A percentile compares a stretch with the other conserved stretches of the same genome.
These are phyloP conservation scores for Neurospora tetraspora DNA, from an alignment of 495 filamentous ascomycete species.

Conservation along the genomic window DNA sequence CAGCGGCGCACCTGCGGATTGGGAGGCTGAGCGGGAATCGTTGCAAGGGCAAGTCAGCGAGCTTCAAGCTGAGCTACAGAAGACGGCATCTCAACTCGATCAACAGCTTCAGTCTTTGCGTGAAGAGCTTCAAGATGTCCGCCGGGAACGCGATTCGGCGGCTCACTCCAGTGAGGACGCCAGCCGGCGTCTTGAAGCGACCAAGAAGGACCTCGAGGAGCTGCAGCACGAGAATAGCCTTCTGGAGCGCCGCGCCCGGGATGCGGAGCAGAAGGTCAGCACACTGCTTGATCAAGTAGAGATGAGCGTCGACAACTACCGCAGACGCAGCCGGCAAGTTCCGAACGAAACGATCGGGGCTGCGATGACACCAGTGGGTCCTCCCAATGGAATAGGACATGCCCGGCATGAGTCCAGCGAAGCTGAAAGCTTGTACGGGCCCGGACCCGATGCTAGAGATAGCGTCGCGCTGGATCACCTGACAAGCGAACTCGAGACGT, in stretches of 20 bases:
- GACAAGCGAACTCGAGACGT: slow-evolving; percentile 79
- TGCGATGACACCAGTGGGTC: background rate
- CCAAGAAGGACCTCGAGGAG: slow-evolving; percentile 62
- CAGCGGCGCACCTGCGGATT: slow-evolving; percentile 43
- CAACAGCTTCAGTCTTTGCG: slow-evolving; percentile 56
- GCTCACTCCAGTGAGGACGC: slow-evolving; percentile 45
- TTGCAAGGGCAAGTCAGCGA: slow-evolving; percentile 63
- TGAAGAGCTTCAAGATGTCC: slow-evolving; percentile 50
- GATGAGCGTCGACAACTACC: slow-evolving; percentile 86
- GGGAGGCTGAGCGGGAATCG: slow-evolving; percentile 67
- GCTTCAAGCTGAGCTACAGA: slow-evolving; percentile 58
- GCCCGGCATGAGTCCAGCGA: slow-evolving; percentile 53
- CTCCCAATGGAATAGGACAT: slow-evolving; percentile 27
- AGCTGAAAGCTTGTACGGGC: slow-evolving; percentile 34
- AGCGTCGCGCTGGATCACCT: slow-evolving; percentile 83
- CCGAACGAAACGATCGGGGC: slow-evolving; percentile 17
- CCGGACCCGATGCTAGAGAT: slow-evolving; percentile 47
- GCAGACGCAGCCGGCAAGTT: slow-evolving; percentile 49
- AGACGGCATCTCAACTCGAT: slow-evolving; percentile 58
- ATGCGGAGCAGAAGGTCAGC: slow-evolving; percentile 88
- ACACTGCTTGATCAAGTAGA: slow-evolving; percentile 91
- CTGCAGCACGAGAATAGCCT: slow-evolving; percentile 70
- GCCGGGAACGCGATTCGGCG: slow-evolving; percentile 58
- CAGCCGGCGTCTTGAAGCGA: slow-evolving; percentile 47
- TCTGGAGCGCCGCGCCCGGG: slow-evolving; percentile 71